Evolutionary conservation across 441 rosid species (phyloP), one percentile per base, ranked within the genome.

Genomic region (Populus trichocarpa): DNA sequence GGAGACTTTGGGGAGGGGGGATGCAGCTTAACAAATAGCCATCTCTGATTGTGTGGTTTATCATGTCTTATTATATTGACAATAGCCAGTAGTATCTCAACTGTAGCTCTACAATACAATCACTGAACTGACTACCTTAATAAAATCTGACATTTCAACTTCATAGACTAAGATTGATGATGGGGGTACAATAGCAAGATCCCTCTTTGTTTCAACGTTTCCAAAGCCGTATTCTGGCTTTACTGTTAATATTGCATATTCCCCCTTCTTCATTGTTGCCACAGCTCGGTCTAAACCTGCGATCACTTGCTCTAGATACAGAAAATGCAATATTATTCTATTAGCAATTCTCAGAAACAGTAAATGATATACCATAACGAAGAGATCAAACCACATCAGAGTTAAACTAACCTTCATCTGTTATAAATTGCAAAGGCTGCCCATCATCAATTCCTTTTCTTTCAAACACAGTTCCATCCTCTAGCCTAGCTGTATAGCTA

Each of bases 201-300:
- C 88, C 53, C 76, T 67, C 76, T 83, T 78, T 4, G 80, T 85
- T 77, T 88, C 90, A 67, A 66, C 61, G n/a, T 74, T 82, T 78
- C 91, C 93, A 86, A 89, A 91, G 42, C 91, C 95, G 83, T 91
- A 86, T 72, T 87, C 91, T 63, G 83, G 87, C 79, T 77, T 50
- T 74, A 91, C 80, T 0, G 87, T 88, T 73, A 88, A 70, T 50
- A 84, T 16, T 36, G 89, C 90, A 77, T 33, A 75, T 77, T 91
- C 95, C 38, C 90, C 93, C 81, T 84, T 91, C 84, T 82, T 89
- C 95, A 91, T 91, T 1, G 89, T 87, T 76, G 88, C 81, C 69
- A 80, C 90, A 10, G 85, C 89, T 81, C 76, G 80, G 76, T 89
- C 95, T 81, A 91, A 83, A 81, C 93, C 95, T 82, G 83, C 77